Percentiles rank a stretch among this genome's conserved stretches.
Conservation (phyloP, 352 stramenopile species). For the Peronospora tabacina region DNA sequence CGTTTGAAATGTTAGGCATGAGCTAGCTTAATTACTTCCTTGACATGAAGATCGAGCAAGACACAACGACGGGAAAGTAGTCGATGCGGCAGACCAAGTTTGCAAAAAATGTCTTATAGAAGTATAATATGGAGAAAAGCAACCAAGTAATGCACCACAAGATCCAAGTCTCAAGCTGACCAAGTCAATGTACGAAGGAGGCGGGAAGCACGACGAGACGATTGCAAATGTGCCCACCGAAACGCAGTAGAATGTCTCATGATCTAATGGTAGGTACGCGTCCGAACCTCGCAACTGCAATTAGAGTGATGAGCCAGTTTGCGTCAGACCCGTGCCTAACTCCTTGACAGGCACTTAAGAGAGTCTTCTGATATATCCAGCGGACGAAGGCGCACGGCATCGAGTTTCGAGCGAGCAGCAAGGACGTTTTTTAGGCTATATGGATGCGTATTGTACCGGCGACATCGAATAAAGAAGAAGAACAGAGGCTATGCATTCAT, state of each 20-base stretch:
- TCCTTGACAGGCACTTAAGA: no score
- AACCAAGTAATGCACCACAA: background rate
- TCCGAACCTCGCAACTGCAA: slow-evolving; percentile 3
- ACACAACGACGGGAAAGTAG: background rate
- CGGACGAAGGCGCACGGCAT: no score
- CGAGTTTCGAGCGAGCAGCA: no score
- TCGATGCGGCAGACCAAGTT: background rate
- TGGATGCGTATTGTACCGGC: no score
- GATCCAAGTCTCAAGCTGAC: no score
- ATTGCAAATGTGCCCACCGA: slow-evolving; percentile 14
- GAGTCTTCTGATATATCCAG: no score
- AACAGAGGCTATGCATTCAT: no score
- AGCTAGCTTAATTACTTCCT: background rate
- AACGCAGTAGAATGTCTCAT: slow-evolving; percentile 15
- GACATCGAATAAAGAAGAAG: no score
- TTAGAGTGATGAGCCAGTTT: background rate
- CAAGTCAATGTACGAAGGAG: no score
- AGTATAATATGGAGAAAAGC: background rate
- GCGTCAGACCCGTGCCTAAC: no score
- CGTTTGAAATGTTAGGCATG: background rate
- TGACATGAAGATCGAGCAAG: background rate
- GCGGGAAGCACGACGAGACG: background rate
- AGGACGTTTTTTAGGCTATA: no score
- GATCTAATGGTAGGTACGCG: slow-evolving; percentile 14
- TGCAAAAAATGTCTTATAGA: background rate